Percentiles rank a stretch among this genome's conserved stretches.
phyloP scores from a whole-genome alignment of 2,329 filamentous ascomycete genomes.

The Sarocladium brachiariae region DNA sequence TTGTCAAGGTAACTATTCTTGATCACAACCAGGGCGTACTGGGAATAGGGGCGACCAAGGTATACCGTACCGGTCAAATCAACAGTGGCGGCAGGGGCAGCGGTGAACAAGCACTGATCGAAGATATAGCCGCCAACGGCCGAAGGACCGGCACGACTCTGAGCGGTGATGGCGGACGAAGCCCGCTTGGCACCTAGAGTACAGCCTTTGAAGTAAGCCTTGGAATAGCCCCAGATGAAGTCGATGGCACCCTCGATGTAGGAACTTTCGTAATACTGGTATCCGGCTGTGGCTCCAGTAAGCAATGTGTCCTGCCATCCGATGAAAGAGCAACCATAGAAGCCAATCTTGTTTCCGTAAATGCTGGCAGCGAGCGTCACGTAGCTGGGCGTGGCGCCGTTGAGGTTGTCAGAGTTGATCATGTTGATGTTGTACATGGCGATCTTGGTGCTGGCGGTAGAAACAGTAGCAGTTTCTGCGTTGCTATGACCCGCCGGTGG shows the following conservation, averaged over 20 bases:
- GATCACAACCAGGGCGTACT: conserved; percentile 2
- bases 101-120: conserved; percentile 3
- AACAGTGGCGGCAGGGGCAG: neutral
- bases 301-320: conserved; percentile 40
- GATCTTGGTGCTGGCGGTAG: conserved; percentile 39
- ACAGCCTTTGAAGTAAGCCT: conserved; percentile 35
- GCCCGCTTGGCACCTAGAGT: conserved; percentile 29
- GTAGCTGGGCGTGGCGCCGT: neutral
- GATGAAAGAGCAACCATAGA: conserved; percentile 36
- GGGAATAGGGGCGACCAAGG: conserved; percentile 3
- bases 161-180: conserved; percentile 29
- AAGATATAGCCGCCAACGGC: conserved; percentile 5
- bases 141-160: neutral
- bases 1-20: conserved; percentile 6
- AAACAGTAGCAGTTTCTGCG: conserved; percentile 42
- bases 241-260: conserved; percentile 41
- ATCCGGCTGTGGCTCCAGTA: conserved; percentile 18
- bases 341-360: conserved; percentile 5
- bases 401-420: conserved; percentile 25
- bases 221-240: conserved; percentile 26
- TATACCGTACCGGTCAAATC: neutral
- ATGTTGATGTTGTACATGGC: conserved; percentile 56
- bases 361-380: conserved; percentile 2
- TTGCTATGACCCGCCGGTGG: conserved; percentile 37
- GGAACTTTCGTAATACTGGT: conserved; percentile 39